These are phyloP conservation scores for Barbarea vulgaris DNA, from an alignment of 345 rosid genomes.

Conservation along the genomic window DNA sequence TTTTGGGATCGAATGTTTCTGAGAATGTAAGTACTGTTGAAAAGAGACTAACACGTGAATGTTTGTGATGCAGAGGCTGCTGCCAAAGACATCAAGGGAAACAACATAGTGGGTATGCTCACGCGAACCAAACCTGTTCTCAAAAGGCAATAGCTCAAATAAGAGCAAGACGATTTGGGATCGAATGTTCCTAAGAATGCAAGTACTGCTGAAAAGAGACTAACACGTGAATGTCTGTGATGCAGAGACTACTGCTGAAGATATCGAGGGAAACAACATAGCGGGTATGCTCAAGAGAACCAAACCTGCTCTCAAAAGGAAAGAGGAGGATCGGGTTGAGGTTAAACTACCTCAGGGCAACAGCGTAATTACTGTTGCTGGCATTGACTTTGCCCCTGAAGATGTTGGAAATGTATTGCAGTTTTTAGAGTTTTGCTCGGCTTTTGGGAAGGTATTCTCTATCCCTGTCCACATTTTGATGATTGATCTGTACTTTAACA, in stretches of 20 bases:
- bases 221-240: background rate
- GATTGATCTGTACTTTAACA: background rate
- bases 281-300: background rate
- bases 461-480: background rate
- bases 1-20: background rate
- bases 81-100: background rate
- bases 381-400: conserved; percentile 60
- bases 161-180: no score
- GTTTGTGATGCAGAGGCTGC: conserved; percentile 9
- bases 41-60: background rate
- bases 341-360: conserved; percentile 59
- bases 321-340: conserved; percentile 37
- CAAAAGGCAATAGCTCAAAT: no score
- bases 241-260: background rate
- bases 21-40: no score
- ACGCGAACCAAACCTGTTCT: background rate
- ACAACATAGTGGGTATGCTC: background rate
- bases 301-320: conserved; percentile 20
- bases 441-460: conserved; percentile 72
- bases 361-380: conserved; percentile 53
- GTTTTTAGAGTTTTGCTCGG: conserved; percentile 76
- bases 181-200: no score
- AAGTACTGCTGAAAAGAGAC: background rate
- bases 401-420: conserved; percentile 71
- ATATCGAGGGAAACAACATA: background rate